Evolutionary conservation across 345 rosid species (phyloP), one percentile per base, ranked within the genome.

Genomic region (Boechera stricta): DNA sequence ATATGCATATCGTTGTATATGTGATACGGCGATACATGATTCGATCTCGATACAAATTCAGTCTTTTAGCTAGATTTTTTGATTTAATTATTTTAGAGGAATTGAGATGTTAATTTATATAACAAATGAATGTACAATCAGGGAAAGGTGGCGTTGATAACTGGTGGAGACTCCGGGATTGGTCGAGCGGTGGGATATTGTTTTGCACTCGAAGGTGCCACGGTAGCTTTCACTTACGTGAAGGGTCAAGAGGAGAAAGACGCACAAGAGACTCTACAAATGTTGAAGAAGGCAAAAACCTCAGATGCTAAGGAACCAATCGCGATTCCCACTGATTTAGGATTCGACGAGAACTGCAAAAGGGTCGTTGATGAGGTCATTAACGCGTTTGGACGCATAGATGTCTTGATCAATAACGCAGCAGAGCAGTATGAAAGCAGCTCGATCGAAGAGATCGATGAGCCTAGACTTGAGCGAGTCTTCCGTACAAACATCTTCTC

Each of bases 121-220:
- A 13, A 71, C 11, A 59, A 47, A 26, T 61, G 41, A 10, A 55
- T 67, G n/a, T 72, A 1, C 18, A 16, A 44, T 31, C 59, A 91
- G 95, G 95, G 93, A 3, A 91, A 84, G 75, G 91, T 93, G 69
- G 95, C 98, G 2, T 64, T 91, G 21, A 86, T 93, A 13, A 88
- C 96, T 0, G 94, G 96, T 0, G 98, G 98, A 4, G 98, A 89
- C 69, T 91, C 92, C 0, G 97, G 95, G 29, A 89, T 93, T 0
- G 93, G 98, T 15, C 72, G 93, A 69, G 97, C 95, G 0, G 98
- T 91, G 60, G 54, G 85, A 52, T 69, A 81, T 54, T 74, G 76
- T 64, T 91, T 84, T 29, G 89, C 77, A 1, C 53, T 47, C 4
- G 96, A 91, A 41, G 96, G 98, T 0, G 95, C 94, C 7, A 87